A percentile compares a stretch with the other conserved stretches of the same genome.
These are phyloP conservation scores for Chalciporus piperatus DNA, from an alignment of 768 basidiomycete species.

Conservation along the genomic window DNA sequence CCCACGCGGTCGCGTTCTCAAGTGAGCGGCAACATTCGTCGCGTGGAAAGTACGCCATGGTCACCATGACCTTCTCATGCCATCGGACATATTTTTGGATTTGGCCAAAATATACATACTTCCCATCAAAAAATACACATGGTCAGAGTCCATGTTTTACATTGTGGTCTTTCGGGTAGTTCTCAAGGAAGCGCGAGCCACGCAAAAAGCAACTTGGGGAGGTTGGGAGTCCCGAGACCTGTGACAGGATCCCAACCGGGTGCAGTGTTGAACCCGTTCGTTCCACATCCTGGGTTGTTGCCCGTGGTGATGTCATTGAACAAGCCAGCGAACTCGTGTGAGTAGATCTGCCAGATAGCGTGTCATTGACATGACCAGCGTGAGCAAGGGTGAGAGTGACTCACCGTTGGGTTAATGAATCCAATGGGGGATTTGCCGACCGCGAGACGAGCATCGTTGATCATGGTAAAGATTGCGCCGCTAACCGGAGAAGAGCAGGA, in stretches of 20 bases:
- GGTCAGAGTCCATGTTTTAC: neutral
- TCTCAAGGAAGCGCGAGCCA: slow-evolving; percentile 39
- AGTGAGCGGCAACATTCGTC: neutral
- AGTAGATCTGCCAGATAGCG: slow-evolving; percentile 15
- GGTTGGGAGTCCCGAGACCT: slow-evolving; percentile 43
- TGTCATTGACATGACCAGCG: neutral
- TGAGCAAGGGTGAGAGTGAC: slow-evolving; percentile 24
- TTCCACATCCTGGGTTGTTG: slow-evolving; percentile 28
- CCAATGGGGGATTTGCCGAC: slow-evolving; percentile 32
- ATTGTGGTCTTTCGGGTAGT: neutral
- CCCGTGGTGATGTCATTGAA: slow-evolving; percentile 24
- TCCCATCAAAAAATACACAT: neutral
- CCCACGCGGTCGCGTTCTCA: neutral
- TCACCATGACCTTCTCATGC: neutral
- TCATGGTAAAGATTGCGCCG: slow-evolving; percentile 32
- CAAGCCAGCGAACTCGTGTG: slow-evolving; percentile 7
- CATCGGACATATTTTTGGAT: no score
- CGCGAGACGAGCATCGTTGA: slow-evolving; percentile 37
- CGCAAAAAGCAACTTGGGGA: slow-evolving; percentile 43
- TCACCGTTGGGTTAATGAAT: slow-evolving; percentile 47
- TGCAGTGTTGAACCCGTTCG: slow-evolving; percentile 24
- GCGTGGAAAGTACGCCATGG: neutral
- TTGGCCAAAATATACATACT: neutral
- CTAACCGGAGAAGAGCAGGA: slow-evolving; percentile 33
- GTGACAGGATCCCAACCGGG: slow-evolving; percentile 34